phyloP scores from a whole-genome alignment of 208 protist species.

The Crithidia brevicula region DNA sequence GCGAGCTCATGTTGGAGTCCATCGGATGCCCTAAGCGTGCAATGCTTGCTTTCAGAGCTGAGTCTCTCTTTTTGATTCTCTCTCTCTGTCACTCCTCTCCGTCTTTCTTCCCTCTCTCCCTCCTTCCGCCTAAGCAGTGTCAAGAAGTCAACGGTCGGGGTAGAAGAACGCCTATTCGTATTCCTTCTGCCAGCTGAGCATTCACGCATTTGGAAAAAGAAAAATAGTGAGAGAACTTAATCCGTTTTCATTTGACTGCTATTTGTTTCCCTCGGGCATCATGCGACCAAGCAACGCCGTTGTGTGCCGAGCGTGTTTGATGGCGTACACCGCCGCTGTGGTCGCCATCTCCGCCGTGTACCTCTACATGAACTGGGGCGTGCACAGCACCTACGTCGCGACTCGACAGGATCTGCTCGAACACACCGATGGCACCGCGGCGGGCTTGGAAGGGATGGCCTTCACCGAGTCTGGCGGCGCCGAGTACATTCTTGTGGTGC shows the following conservation, averaged over 20 bases:
- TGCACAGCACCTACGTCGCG: conserved; percentile 15
- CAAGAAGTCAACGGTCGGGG: too few species aligned
- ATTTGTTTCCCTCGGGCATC: background rate
- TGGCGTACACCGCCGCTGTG: conserved; percentile 25
- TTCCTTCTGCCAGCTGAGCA: too few species aligned
- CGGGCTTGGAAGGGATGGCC: conserved; percentile 8
- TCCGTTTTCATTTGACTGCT: too few species aligned
- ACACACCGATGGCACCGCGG: background rate
- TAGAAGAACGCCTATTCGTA: too few species aligned
- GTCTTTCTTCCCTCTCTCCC: background rate
- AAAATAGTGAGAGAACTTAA: too few species aligned
- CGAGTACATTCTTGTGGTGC: conserved; percentile 27
- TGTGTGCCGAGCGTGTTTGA: conserved; percentile 21
- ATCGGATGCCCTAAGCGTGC: too few species aligned
- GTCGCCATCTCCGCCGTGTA: conserved; percentile 17
- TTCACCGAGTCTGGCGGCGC: conserved; percentile 31
- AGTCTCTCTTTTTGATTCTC: too few species aligned
- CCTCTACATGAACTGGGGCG: conserved; percentile 19
- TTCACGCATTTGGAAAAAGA: too few species aligned
- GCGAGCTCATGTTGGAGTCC: too few species aligned
- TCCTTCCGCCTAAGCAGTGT: too few species aligned
- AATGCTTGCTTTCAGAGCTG: too few species aligned
- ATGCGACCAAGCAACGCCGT: background rate
- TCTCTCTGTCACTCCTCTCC: background rate
- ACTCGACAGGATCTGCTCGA: conserved; percentile 8